A percentile compares a stretch with the other conserved stretches of the same genome.
Conservation (phyloP, 2,329 filamentous ascomycete species). For the Paecilomyces sp. region DNA sequence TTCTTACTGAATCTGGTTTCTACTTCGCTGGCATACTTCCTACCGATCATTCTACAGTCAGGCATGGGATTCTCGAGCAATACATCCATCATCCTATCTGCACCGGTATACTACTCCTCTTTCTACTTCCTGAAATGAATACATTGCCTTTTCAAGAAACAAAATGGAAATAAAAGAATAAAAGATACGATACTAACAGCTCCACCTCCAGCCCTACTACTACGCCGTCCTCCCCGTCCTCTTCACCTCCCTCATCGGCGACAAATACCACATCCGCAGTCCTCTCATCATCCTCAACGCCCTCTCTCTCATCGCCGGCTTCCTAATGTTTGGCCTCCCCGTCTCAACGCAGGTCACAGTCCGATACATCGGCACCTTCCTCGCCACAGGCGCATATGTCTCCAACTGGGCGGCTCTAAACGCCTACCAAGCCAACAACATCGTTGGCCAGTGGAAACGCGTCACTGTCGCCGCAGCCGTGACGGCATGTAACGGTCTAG, state of each 20-base stretch:
- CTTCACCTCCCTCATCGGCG: constrained; percentile 55
- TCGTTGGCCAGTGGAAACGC: constrained; percentile 59
- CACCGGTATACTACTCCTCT: constrained; percentile 35
- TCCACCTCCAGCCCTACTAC: constrained; percentile 49
- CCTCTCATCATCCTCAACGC: constrained; percentile 61
- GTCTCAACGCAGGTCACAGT: constrained; percentile 47
- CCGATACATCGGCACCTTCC: constrained; percentile 57
- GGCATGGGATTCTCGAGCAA: constrained; percentile 50
- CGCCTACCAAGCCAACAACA: constrained; percentile 57
- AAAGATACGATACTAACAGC: neutral
- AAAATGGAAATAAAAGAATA: too few species aligned
- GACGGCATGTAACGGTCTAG: constrained; percentile 55
- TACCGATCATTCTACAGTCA: constrained; percentile 52
- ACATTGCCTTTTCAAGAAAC: too few species aligned
- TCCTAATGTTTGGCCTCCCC: constrained; percentile 58
- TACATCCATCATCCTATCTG: constrained; percentile 54
- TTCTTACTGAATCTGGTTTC: constrained; percentile 62
- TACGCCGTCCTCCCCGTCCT: constrained; percentile 59
- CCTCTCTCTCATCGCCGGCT: constrained; percentile 54
- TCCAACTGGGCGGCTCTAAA: constrained; percentile 63
- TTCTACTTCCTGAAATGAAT: neutral
- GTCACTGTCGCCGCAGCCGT: constrained; percentile 55
- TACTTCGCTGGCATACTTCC: constrained; percentile 58
- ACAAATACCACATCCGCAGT: constrained; percentile 53
- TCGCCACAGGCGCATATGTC: constrained; percentile 62